Conservation (phyloP, 2,329 filamentous ascomycete species). For the Aspergillus proliferans region DNA sequence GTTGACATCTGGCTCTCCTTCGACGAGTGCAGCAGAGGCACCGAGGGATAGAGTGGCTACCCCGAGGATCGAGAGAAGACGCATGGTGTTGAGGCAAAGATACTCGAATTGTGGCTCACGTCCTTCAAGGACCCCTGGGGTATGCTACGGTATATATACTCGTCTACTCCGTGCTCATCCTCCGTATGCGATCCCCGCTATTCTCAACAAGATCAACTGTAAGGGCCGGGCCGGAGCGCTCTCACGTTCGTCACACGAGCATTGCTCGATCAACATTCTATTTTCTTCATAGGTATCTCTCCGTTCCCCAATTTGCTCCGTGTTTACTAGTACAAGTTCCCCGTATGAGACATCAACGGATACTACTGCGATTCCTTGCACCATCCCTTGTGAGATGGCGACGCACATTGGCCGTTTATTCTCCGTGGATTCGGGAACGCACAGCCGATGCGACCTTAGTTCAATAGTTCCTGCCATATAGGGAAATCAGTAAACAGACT, state of each 20-base stretch:
- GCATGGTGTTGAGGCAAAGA: background rate
- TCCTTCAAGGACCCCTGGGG: too few species aligned
- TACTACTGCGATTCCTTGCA: background rate
- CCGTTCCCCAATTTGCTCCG: background rate
- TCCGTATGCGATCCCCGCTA: too few species aligned
- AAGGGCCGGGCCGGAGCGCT: background rate
- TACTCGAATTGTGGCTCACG: too few species aligned
- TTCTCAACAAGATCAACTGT: background rate
- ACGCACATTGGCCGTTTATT: too few species aligned
- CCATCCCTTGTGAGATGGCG: background rate
- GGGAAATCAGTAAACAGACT: too few species aligned
- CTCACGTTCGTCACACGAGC: background rate
- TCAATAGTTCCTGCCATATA: too few species aligned
- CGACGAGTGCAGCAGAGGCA: background rate
- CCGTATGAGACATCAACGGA: background rate
- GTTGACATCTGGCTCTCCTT: slow-evolving; percentile 6
- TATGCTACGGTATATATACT: background rate
- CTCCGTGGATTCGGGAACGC: background rate
- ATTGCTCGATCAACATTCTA: background rate
- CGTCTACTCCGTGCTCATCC: background rate
- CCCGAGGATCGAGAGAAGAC: background rate
- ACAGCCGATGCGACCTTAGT: background rate
- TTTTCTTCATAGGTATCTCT: too few species aligned
- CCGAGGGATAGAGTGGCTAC: background rate
- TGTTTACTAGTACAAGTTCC: background rate